These are phyloP conservation scores for Arachis monticola DNA, from an alignment of 331 rosid species.

Conservation along the genomic window DNA sequence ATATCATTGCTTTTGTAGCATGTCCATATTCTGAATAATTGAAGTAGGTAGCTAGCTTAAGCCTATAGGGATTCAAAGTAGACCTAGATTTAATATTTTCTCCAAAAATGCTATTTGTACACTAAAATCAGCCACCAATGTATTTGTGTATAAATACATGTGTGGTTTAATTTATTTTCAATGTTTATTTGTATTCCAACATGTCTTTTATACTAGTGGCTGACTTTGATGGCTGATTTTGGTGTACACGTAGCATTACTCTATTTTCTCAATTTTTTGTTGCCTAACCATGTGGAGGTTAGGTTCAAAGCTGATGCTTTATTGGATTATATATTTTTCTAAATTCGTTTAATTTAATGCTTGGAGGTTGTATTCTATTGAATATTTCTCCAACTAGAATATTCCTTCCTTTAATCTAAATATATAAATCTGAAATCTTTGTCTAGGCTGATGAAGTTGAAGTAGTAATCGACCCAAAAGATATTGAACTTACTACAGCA, in stretches of 20 bases:
- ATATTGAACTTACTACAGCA: slow-evolving; percentile 89
- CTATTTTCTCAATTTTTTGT: background rate
- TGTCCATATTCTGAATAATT: slow-evolving; percentile 15
- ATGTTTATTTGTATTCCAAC: no score
- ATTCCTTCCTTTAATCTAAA: slow-evolving; percentile 33
- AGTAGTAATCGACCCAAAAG: slow-evolving; percentile 89
- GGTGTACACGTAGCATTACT: no score
- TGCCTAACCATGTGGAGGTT: slow-evolving; percentile 24
- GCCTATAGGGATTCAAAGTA: background rate
- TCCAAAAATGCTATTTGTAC: no score
- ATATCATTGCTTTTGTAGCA: slow-evolving; percentile 24
- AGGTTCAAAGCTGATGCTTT: slow-evolving; percentile 13
- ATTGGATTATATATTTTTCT: slow-evolving; percentile 10
- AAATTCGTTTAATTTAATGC: slow-evolving; percentile 24
- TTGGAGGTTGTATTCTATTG: slow-evolving; percentile 1
- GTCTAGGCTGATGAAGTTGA: slow-evolving; percentile 96
- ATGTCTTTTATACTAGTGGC: no score
- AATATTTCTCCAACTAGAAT: background rate
- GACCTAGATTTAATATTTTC: slow-evolving; percentile 10
- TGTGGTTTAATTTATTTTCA: no score
- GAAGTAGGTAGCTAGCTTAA: slow-evolving; percentile 14
- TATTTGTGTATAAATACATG: no score
- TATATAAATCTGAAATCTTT: slow-evolving; percentile 39
- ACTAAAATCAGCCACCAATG: no score
- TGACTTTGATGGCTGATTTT: no score